Evolutionary conservation across 805 yeast species (phyloP).

Genomic region (Sugiyamaella smithiae): DNA sequence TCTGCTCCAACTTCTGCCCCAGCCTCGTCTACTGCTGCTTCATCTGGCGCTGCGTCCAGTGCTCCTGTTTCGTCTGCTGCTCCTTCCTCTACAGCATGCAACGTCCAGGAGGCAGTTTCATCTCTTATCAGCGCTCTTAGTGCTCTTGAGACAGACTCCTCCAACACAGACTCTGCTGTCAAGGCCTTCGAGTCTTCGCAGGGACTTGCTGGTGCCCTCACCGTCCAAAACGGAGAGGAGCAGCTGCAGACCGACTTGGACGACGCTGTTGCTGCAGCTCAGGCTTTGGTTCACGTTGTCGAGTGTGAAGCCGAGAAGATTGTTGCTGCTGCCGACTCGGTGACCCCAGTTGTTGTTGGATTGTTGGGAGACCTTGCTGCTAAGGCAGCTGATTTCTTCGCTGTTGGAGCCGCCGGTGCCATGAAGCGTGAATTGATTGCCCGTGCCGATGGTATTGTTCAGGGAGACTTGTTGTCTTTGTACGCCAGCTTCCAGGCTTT

Average conservation of each 20-base stretch:
- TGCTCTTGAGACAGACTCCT: conserved; percentile 11
- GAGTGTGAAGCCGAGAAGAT: conserved; percentile 14
- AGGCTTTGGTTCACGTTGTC: conserved; percentile 10
- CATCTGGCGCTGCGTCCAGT: background rate
- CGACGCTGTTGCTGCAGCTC: conserved; percentile 12
- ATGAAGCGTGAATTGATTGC: conserved; percentile 21
- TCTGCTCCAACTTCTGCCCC: conserved; percentile 14
- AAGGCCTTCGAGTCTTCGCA: conserved; percentile 1
- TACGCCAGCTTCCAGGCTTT: background rate
- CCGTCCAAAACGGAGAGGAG: conserved; percentile 21
- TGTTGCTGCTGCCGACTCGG: conserved; percentile 15
- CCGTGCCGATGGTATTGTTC: conserved; percentile 24
- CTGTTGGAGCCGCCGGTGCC: conserved; percentile 21
- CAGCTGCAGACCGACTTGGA: conserved; percentile 23
- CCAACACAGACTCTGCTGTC: conserved; percentile 5
- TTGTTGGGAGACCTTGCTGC: conserved; percentile 24
- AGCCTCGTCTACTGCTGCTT: conserved; percentile 12
- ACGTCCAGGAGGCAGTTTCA: background rate
- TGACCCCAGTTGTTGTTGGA: conserved; percentile 18
- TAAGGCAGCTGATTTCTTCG: conserved; percentile 27
- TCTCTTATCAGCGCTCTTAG: conserved; percentile 15
- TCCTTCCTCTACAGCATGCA: conserved; percentile 3
- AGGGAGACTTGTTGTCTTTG: conserved; percentile 24
- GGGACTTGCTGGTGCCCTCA: conserved; percentile 3
- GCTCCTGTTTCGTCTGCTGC: background rate